Conservation (phyloP, 495 filamentous ascomycete genomes). For the Aspergillus kassunensis region DNA sequence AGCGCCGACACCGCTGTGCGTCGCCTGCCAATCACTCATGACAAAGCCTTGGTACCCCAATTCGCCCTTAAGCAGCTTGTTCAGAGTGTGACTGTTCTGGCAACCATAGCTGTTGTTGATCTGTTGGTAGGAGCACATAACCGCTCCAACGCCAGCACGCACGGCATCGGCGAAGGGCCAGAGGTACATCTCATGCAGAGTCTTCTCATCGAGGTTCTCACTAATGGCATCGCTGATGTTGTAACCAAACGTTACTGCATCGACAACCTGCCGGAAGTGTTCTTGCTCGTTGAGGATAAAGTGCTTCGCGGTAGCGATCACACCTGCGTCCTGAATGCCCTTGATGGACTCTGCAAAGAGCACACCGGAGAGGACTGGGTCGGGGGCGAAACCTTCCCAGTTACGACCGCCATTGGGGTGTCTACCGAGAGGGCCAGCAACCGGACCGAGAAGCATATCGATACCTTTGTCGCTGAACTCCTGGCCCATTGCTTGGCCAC, state of each 20-base stretch:
- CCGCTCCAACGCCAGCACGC: constrained; percentile 67
- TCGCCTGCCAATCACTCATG: constrained; percentile 86
- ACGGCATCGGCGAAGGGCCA: constrained; percentile 82
- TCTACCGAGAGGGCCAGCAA: constrained; percentile 79
- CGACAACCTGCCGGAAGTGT: constrained; percentile 75
- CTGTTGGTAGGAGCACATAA: constrained; percentile 96
- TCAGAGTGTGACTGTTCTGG: constrained; percentile 68
- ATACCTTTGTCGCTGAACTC: constrained; percentile 81
- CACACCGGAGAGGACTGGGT: constrained; percentile 72
- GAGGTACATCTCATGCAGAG: constrained; percentile 91
- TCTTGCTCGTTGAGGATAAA: constrained; percentile 72
- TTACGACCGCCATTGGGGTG: constrained; percentile 77
- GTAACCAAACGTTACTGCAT: constrained; percentile 58
- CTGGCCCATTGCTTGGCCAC: constrained; percentile 74
- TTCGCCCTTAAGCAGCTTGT: constrained; percentile 84
- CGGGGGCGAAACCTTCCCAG: constrained; percentile 71
- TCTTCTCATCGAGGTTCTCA: constrained; percentile 87
- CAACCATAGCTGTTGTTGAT: constrained; percentile 69
- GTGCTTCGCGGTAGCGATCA: constrained; percentile 81
- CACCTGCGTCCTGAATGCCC: constrained; percentile 78
- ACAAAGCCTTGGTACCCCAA: constrained; percentile 93
- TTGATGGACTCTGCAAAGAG: constrained; percentile 70
- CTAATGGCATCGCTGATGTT: constrained; percentile 63
- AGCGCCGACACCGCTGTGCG: constrained; percentile 74
- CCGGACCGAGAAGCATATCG: constrained; percentile 83